Percentiles rank a stretch among this genome's conserved stretches.
phyloP scores from a whole-genome alignment of 805 yeast species.

The Candida nonsorbophila region DNA sequence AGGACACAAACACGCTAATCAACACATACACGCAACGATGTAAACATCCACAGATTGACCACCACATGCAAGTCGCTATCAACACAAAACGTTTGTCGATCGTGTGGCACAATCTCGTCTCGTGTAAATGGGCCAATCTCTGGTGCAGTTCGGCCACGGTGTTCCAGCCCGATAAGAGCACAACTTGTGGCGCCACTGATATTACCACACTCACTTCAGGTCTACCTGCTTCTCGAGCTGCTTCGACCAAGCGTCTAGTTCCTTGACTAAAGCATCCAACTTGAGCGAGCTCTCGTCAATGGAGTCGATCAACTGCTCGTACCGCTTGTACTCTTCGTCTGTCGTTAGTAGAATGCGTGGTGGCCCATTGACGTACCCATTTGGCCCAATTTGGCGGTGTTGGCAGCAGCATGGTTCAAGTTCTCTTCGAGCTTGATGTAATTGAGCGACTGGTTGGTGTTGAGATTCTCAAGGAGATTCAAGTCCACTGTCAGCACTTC shows the following conservation, averaged over 20 bases:
- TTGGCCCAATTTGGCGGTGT: conserved; percentile 23
- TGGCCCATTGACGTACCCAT: conserved; percentile 14
- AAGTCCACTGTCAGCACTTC: conserved; percentile 40
- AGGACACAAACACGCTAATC: no score
- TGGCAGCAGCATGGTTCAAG: conserved; percentile 39
- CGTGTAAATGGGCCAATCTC: no score
- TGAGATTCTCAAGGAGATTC: conserved; percentile 47
- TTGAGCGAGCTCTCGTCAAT: conserved; percentile 32
- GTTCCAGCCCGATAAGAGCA: no score
- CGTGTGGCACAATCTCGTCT: no score
- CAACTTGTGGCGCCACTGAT: no score
- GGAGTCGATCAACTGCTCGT: conserved; percentile 16
- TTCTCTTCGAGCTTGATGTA: conserved; percentile 40
- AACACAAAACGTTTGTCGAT: no score
- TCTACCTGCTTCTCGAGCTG: no score
- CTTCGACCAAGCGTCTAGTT: conserved; percentile 59
- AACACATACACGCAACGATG: no score
- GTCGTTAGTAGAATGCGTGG: conserved; percentile 5
- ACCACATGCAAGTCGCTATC: no score
- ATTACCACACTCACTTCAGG: no score
- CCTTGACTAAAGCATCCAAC: conserved; percentile 44
- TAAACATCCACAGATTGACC: no score
- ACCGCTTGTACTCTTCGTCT: conserved; percentile 22
- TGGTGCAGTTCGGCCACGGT: no score
- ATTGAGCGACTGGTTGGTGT: conserved; percentile 53